Evolutionary conservation across 768 basidiomycete species (phyloP), one percentile per base, ranked within the genome.

Genomic region (Exsudoporus frostii): DNA sequence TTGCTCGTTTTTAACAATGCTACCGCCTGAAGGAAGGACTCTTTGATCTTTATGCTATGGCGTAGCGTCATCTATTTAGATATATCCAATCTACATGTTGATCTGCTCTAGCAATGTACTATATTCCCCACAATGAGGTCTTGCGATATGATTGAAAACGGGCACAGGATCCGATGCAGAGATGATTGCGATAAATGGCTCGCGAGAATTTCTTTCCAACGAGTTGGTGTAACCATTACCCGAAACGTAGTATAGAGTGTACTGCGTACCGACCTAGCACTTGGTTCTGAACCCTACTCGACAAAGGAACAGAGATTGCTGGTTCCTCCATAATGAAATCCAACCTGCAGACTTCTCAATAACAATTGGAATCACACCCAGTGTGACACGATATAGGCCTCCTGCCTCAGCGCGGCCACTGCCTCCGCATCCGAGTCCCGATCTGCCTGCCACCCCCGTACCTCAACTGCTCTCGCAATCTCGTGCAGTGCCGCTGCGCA

Each of bases 1-100:
- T 57, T 83, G 67, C 76, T 94, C 64, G 79, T 90, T 58, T 93
- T 81, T 75, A 92, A 92, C 77, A 92, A 92, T 59, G 85, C 80
- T 7, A 89, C 88, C 7, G 47, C 40, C 3, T 63, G 48, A 65
- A 24, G 25, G 24, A 32, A 22, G 33, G 24, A 11, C 3, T 5
- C 25, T 43, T 55, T 42, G 42, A 37, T 42, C 24, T n/a, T 45
- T 43, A 53, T 55, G 40, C 47, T 43, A 42, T 56, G 34, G 20
- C 10, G 11, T 42, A 54, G 48, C 14, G n/a, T 24, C 45, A 36
- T 45, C 41, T 55, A 29, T 30, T 7, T 51, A 33, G 27, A 25
- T 39, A 20, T 53, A 13, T 41, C 8, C 42, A 14, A 27, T 60
- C 29, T 53, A 36, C n/a, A 24, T 53, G 50, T 36, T 39, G 44